Base-by-base conservation (phyloP, 2,329 filamentous ascomycete species). In the Colletotrichum paranaense region DNA sequence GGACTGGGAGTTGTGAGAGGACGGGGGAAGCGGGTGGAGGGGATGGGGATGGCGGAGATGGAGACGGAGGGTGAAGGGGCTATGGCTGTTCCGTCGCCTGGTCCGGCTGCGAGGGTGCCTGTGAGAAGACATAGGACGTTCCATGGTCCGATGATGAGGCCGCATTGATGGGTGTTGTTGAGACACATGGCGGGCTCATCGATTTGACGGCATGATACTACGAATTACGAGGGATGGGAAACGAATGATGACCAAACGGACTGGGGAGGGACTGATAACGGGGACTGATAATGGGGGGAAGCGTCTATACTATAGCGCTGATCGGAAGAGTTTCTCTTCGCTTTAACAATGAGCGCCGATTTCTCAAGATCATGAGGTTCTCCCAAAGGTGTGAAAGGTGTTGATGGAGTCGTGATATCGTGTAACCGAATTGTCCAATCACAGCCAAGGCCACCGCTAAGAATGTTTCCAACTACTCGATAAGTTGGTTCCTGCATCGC, bases 71-170 rank as follows among this genome's bases (percentile, higher is more conserved):
- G 52, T 8, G 35, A n/a, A 9, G 62, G n/a, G 8, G 49, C 35
- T 38, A 68, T 62, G 24, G 28, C 16, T 16, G 60, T 59, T 26
- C 22, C 42, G n/a, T 24, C 24, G 5, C 35, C 32, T 3, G 16
- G 32, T 4, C 26, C 46, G 1, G 19, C 30, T 32, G 19, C 16
- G 7, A 24, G 22, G 30, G 19, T 22, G 35, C 56, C 71, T 46
- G 46, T 35, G 30, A 19, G 46, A 12, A 66, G 71, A 19, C 55
- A 49, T 24, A 65, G 71, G 22, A 38, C 38, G 3, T 71, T 62
- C 14, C 62, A 73, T 3, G 71, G 71, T 3, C 71, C 60, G 16
- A 73, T 71, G 62, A 73, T 71, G 49, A 46, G 62, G 62, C 71
- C 67, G 2, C 60, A 73, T 22, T 66, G 24, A 66, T 32, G 14